Conservation (phyloP, 257 asterid genomes). For the Solanum peruvianum region DNA sequence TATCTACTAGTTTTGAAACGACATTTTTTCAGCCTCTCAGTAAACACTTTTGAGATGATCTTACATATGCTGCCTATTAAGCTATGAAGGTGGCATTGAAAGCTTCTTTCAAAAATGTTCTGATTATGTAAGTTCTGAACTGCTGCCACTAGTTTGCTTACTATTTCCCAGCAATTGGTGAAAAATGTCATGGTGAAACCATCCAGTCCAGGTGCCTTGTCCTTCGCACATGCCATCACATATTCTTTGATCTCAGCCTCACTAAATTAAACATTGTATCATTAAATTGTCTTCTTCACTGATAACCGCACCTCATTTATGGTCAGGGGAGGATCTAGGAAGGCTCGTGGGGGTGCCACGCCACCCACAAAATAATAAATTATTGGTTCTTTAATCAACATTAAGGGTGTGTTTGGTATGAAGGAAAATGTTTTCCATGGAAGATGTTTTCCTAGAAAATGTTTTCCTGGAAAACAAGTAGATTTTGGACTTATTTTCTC, state of each 20-base stretch:
- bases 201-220: background rate
- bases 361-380: background rate
- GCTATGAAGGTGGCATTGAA: background rate
- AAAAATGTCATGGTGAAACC: background rate
- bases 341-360: background rate
- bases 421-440: too few species aligned
- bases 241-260: background rate
- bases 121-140: background rate
- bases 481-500: too few species aligned
- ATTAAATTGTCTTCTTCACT: background rate
- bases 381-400: too few species aligned
- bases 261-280: background rate
- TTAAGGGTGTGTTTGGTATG: too few species aligned
- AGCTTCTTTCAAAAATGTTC: background rate
- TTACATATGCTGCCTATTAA: background rate
- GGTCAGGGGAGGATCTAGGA: background rate
- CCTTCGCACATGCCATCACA: background rate
- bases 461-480: too few species aligned
- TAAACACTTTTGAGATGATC: background rate
- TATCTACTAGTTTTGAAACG: background rate
- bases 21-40: background rate
- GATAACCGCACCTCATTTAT: background rate
- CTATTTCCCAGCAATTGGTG: background rate
- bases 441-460: too few species aligned
- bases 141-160: background rate